Conservation (phyloP, 345 rosid species). For the Eucalyptus pumila region DNA sequence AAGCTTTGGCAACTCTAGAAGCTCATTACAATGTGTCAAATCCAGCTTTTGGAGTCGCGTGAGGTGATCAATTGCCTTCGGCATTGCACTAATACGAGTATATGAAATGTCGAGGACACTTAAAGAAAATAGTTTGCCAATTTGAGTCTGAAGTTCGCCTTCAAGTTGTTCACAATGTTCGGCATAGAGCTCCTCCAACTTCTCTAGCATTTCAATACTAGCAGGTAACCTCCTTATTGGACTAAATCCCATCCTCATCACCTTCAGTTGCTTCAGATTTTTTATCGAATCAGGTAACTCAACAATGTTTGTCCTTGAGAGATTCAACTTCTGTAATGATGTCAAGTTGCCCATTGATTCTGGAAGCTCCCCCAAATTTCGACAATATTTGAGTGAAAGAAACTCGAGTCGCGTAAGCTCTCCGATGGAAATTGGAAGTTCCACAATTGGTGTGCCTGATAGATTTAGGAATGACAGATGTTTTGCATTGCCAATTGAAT, state of each 20-base stretch:
- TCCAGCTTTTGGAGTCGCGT: neutral
- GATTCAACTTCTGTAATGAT: neutral
- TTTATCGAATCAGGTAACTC: neutral
- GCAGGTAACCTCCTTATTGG: neutral
- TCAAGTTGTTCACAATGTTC: neutral
- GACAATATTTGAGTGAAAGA: neutral
- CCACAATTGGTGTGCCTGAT: fast-evolving
- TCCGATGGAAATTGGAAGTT: neutral
- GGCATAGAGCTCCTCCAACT: neutral
- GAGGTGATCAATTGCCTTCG: neutral
- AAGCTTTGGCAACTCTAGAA: neutral
- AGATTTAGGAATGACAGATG: neutral
- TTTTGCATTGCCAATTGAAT: neutral
- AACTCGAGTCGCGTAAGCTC: neutral
- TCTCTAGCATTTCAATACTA: neutral
- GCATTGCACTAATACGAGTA: fast-evolving
- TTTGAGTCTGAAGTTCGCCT: neutral
- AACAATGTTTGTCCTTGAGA: neutral
- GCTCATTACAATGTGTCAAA: neutral
- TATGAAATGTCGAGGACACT: fast-evolving
- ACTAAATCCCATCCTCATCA: neutral
- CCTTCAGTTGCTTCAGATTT: neutral
- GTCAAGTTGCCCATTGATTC: neutral
- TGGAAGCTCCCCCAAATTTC: neutral
- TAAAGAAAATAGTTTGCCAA: fast-evolving